Conservation (phyloP, 306 rosid species). For the Adenanthera pavonina region DNA sequence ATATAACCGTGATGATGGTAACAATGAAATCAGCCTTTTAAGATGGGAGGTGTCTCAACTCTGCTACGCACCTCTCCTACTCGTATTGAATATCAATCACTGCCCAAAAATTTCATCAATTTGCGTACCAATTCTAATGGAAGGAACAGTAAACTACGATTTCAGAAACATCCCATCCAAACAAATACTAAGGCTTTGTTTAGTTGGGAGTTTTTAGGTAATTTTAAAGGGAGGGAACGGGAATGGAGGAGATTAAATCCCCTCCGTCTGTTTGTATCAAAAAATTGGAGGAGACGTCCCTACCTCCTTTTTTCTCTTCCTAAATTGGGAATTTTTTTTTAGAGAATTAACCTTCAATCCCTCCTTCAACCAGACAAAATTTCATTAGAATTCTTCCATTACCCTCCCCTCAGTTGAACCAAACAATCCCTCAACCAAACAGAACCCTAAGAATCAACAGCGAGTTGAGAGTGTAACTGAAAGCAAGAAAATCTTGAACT, state of each 20-base stretch:
- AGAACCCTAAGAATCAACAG: conserved; percentile 22
- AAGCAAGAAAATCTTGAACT: conserved; percentile 21
- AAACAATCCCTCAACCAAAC: background rate
- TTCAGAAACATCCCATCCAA: conserved; percentile 5
- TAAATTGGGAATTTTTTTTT: too few species aligned
- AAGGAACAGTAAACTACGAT: conserved; percentile 1
- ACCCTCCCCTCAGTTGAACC: too few species aligned
- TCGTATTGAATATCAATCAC: conserved; percentile 28
- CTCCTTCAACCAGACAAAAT: too few species aligned
- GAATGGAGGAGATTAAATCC: background rate
- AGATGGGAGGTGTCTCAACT: background rate
- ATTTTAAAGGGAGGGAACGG: too few species aligned
- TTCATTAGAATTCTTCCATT: too few species aligned
- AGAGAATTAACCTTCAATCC: too few species aligned
- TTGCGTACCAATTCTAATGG: background rate
- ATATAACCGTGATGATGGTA: conserved; percentile 1
- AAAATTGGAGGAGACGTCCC: too few species aligned
- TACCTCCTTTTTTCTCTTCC: too few species aligned
- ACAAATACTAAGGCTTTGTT: background rate
- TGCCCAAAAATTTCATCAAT: conserved; percentile 18
- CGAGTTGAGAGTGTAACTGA: conserved; percentile 5
- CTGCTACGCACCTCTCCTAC: conserved; percentile 6
- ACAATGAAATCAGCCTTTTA: conserved; percentile 15
- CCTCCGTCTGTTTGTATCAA: background rate
- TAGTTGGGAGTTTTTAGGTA: too few species aligned